Evolutionary conservation across 805 yeast genomes (phyloP).

Genomic region (Saccharomycopsis schoenii): DNA sequence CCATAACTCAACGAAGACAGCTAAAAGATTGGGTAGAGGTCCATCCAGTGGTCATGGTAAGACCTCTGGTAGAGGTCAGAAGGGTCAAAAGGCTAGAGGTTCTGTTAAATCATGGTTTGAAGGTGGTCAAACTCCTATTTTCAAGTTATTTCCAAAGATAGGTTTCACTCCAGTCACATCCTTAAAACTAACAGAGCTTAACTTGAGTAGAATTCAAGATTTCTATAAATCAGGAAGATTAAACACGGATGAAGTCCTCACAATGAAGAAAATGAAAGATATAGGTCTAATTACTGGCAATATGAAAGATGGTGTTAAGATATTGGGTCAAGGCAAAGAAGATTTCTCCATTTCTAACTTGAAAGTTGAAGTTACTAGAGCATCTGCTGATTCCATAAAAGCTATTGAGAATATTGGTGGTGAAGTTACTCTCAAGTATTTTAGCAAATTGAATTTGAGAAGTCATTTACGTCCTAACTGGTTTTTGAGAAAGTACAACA

Average conservation of each 20-base stretch:
- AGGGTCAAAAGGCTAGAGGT: constrained; percentile 96
- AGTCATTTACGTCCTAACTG: constrained; percentile 72
- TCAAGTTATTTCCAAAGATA: constrained; percentile 73
- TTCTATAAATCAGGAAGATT: constrained; percentile 63
- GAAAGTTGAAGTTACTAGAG: constrained; percentile 73
- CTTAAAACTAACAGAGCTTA: constrained; percentile 44
- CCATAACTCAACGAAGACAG: constrained; percentile 46
- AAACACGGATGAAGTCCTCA: constrained; percentile 50
- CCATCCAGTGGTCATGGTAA: constrained; percentile 90
- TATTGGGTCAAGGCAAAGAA: constrained; percentile 59
- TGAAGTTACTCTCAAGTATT: constrained; percentile 62
- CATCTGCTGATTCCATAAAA: constrained; percentile 63
- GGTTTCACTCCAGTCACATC: constrained; percentile 70
- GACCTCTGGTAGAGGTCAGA: constrained; percentile 94
- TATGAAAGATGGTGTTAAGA: constrained; percentile 69
- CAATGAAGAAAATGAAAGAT: constrained; percentile 68
- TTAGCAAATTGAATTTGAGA: constrained; percentile 52
- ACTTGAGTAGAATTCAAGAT: constrained; percentile 58
- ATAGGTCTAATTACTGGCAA: constrained; percentile 65
- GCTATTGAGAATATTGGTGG: constrained; percentile 69
- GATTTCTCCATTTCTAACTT: constrained; percentile 44
- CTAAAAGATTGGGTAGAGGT: constrained; percentile 88
- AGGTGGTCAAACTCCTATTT: constrained; percentile 97
- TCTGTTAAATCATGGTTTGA: constrained; percentile 89
- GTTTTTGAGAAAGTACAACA: constrained; percentile 59